Conservation (phyloP, 768 basidiomycete genomes). For the Pisolithus tinctorius region DNA sequence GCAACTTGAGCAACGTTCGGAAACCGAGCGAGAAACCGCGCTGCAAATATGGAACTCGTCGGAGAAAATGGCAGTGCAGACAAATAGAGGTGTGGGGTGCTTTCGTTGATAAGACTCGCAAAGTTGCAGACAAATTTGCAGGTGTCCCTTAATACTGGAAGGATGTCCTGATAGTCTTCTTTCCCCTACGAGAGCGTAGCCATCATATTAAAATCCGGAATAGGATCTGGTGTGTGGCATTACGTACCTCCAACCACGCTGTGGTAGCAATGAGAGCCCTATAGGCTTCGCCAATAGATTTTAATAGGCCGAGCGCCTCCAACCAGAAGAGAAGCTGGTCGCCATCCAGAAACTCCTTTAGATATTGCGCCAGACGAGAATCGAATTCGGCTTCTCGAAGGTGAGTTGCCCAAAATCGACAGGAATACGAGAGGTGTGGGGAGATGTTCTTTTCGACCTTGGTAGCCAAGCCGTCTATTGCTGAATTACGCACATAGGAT, state of each 20-base stretch:
- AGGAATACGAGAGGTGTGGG: conserved; percentile 21
- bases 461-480: background rate
- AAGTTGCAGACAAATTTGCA: background rate
- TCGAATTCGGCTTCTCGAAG: background rate
- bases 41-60: background rate
- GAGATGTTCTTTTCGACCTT: conserved; percentile 18
- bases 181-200: background rate
- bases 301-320: background rate
- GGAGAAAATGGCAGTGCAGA: conserved; percentile 2
- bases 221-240: background rate
- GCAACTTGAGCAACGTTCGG: background rate
- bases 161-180: background rate
- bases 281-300: background rate
- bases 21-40: background rate
- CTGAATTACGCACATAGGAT: conserved; percentile 1
- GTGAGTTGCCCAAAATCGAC: conserved; percentile 15
- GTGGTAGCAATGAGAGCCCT: background rate
- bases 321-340: background rate
- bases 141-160: background rate
- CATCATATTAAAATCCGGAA: background rate
- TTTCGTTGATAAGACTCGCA: background rate
- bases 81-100: conserved; percentile 1
- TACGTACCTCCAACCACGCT: background rate
- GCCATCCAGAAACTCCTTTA: background rate
- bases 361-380: background rate